A percentile compares a stretch with the other conserved stretches of the same genome.
These are phyloP conservation scores for Geopyxis carbonaria DNA, from an alignment of 495 filamentous ascomycete species.

Conservation along the genomic window DNA sequence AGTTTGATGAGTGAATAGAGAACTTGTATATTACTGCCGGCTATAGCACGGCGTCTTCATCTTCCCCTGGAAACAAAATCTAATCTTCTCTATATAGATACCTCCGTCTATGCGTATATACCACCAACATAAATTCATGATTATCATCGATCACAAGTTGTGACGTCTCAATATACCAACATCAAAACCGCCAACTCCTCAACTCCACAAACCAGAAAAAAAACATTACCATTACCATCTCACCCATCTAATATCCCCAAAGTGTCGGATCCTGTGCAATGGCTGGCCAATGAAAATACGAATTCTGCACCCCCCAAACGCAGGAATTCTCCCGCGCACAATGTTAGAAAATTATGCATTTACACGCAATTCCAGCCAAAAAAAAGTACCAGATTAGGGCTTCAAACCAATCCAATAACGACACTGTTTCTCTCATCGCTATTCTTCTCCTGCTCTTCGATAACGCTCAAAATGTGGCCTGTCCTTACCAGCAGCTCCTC, in stretches of 20 bases:
- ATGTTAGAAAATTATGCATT: background rate
- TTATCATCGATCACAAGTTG: background rate
- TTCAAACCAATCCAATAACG: conserved; percentile 1
- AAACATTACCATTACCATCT: background rate
- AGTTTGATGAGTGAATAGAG: too few species aligned
- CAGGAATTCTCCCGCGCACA: background rate
- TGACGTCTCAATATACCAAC: background rate
- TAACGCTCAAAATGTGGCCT: conserved; percentile 7
- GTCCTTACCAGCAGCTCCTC: conserved; percentile 16
- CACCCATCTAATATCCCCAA: background rate
- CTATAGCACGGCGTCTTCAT: too few species aligned
- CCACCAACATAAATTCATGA: background rate
- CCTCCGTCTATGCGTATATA: too few species aligned
- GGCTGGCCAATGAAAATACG: background rate
- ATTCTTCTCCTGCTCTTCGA: conserved; percentile 5
- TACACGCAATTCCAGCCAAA: background rate
- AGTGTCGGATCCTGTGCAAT: background rate
- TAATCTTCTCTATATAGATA: too few species aligned
- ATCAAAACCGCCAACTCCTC: too few species aligned
- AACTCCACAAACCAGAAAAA: conserved; percentile 1
- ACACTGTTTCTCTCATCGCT: background rate
- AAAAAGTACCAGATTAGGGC: too few species aligned
- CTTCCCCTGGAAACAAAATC: background rate
- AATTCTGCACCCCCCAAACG: background rate
- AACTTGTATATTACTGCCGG: conserved; percentile 7